These are phyloP conservation scores for Lachnellula arida DNA, from an alignment of 2,329 filamentous ascomycete genomes.

Conservation along the genomic window DNA sequence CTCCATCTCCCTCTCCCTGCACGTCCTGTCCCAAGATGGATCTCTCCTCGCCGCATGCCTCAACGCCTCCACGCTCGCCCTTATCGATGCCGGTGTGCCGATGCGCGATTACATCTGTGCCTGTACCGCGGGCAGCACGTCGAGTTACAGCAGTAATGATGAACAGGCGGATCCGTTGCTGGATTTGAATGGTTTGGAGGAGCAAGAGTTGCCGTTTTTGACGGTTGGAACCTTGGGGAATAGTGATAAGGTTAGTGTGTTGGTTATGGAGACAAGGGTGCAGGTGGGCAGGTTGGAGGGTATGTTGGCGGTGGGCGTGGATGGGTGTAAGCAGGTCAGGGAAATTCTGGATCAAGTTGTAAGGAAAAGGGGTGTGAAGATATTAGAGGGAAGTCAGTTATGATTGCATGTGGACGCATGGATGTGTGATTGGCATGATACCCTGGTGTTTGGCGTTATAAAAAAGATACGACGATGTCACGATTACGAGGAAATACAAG, in stretches of 20 bases:
- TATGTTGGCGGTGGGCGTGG: conserved; percentile 88
- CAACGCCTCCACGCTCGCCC: conserved; percentile 85
- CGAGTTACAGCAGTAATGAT: conserved; percentile 59
- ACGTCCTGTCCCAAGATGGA: conserved; percentile 86
- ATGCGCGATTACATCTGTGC: conserved; percentile 90
- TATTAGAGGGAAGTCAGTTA: conserved; percentile 53
- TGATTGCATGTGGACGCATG: conserved; percentile 36
- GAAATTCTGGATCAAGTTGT: conserved; percentile 78
- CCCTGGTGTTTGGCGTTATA: conserved; percentile 19
- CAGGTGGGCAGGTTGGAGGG: conserved; percentile 77
- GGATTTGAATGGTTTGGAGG: conserved; percentile 74
- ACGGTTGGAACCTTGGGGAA: conserved; percentile 78
- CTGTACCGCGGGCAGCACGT: conserved; percentile 79
- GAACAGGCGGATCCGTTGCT: conserved; percentile 71
- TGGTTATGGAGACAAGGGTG: conserved; percentile 86
- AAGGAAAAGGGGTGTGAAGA: conserved; percentile 60
- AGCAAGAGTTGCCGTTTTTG: conserved; percentile 82
- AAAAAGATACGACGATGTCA: not conserved
- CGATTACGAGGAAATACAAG: not conserved
- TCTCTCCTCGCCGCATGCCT: conserved; percentile 83
- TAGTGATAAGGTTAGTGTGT: conserved; percentile 69
- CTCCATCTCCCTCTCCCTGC: conserved; percentile 76
- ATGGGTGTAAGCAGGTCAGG: conserved; percentile 84
- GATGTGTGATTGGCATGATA: conserved; percentile 13
- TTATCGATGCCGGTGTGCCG: conserved; percentile 91